Percentiles rank a stretch among this genome's conserved stretches.
Conservation (phyloP, 73 alveolate species). For the Symbiodinium natans region DNA sequence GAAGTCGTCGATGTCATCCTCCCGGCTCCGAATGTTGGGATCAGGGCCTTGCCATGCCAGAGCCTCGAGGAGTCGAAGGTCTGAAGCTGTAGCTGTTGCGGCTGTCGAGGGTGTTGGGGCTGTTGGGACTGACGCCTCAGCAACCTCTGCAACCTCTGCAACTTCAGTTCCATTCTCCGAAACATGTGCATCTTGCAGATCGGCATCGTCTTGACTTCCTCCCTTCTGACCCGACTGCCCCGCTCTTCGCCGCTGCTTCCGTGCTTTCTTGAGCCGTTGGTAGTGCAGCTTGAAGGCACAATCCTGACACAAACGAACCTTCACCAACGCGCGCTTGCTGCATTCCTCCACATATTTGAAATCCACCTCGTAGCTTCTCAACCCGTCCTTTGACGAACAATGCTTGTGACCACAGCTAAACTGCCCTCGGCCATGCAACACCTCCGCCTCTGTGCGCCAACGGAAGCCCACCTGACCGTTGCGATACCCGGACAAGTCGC, state of each 20-base stretch:
- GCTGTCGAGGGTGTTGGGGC: background rate
- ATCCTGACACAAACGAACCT: constrained; percentile 80
- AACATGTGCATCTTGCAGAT: background rate
- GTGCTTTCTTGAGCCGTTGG: constrained; percentile 87
- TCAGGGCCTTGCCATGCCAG: constrained; percentile 89
- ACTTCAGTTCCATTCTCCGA: background rate
- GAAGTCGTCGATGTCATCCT: constrained; percentile 12
- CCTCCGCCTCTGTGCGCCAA: constrained; percentile 84
- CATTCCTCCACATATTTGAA: constrained; percentile 49
- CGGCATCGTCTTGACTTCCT: no score
- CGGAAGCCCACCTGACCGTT: constrained; percentile 86
- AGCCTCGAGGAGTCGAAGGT: constrained; percentile 32
- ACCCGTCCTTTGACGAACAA: constrained; percentile 19
- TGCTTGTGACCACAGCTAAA: constrained; percentile 56
- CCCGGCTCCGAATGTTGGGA: constrained; percentile 17
- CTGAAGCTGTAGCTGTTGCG: background rate
- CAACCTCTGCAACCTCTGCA: background rate
- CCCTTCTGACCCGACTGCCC: background rate
- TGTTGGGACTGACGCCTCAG: background rate
- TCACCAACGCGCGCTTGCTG: constrained; percentile 64
- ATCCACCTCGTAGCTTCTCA: constrained; percentile 85
- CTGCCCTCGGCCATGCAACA: constrained; percentile 67
- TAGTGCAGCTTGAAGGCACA: constrained; percentile 83
- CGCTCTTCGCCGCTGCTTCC: constrained; percentile 35
- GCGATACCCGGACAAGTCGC: constrained; percentile 80